Evolutionary conservation across 2,329 filamentous ascomycete genomes (phyloP).

Genomic region (Erysiphe pulchra): DNA sequence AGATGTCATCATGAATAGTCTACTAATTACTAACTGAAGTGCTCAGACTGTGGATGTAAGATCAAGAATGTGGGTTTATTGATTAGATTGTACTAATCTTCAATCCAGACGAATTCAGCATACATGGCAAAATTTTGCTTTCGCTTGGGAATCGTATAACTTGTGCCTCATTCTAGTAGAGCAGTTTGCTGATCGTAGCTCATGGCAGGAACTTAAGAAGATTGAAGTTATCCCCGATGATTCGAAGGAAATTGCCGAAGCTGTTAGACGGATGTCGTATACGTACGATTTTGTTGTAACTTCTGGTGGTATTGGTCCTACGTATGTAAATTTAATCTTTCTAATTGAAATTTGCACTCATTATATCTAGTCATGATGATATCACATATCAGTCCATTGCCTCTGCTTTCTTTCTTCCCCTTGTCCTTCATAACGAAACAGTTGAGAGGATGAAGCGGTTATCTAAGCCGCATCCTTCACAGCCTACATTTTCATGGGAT

Average conservation of each 20-base stretch:
- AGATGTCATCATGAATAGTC: slow-evolving; percentile 3
- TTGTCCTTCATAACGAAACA: slow-evolving; percentile 54
- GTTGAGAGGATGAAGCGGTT: slow-evolving; percentile 64
- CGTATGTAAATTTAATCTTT: slow-evolving; percentile 22
- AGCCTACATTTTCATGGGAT: slow-evolving; percentile 65
- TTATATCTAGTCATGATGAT: slow-evolving; percentile 56
- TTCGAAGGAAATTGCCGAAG: slow-evolving; percentile 71
- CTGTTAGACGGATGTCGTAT: slow-evolving; percentile 55
- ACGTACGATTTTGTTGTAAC: slow-evolving; percentile 90
- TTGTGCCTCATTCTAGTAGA: slow-evolving; percentile 6
- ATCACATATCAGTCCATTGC: slow-evolving; percentile 92
- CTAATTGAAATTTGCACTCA: background rate
- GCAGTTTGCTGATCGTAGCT: slow-evolving; percentile 9
- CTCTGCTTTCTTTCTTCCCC: slow-evolving; percentile 55
- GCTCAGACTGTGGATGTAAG: slow-evolving; percentile 16
- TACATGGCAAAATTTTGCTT: slow-evolving; percentile 42
- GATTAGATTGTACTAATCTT: slow-evolving; percentile 4
- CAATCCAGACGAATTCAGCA: slow-evolving; percentile 31
- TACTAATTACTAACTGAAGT: slow-evolving; percentile 2
- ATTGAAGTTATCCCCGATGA: slow-evolving; percentile 89
- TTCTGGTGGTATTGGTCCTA: slow-evolving; percentile 84
- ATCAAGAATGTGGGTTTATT: background rate
- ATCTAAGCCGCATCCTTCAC: slow-evolving; percentile 44
- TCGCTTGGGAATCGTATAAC: slow-evolving; percentile 27
- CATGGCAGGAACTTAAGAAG: slow-evolving; percentile 41